Base-by-base conservation (phyloP, 1,139 yeast species). In the Kodamaea ohmeri region DNA sequence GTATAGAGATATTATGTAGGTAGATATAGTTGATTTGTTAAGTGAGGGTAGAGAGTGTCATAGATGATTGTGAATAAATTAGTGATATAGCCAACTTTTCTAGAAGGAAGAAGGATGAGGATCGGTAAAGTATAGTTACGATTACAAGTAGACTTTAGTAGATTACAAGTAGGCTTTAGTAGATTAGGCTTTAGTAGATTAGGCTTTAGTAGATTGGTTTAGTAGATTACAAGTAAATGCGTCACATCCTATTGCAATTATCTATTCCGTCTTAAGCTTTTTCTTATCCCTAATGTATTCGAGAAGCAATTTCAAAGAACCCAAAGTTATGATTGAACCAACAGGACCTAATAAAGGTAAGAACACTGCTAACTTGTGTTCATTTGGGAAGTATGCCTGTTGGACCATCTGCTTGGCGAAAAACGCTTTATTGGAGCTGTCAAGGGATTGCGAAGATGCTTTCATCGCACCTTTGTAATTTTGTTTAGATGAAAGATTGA, bases 361-460 rank as follows among this genome's bases (percentile, higher is more conserved):
- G 48, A 89, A 92, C 0, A 92, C 96, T 0, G 97, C 97, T 53
- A 90, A 68, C 56, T 88, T 89, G 57, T 92, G 97, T 55, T 90
- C 97, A 48, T 87, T 90, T 0, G 97, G 97, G 68, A 90, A 89
- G 53, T 85, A 89, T 35, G 85, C 86, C 55, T 90, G 97, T 53
- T 88, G 96, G 6, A 90, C 92, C 95, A 92, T 90, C 59, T 84
- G 90, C 51, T 86, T 85, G 49, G 90, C 95, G 58, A 90, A 92
- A 53, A 92, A 90, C 0, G 97, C 97, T 27, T 68, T 65, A 51
- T 88, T 85, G 1, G 95, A 80, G 25, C 66, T 59, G 29, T 65
- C 58, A 21, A 77, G 67, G 6, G 92, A 79, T 14, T 59, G 53
- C 11, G 82, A 77, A 0, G 95, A 79, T 16, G 64, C 57, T 1